Conservation (phyloP, 345 rosid species). For the Syzygium aqueum region DNA sequence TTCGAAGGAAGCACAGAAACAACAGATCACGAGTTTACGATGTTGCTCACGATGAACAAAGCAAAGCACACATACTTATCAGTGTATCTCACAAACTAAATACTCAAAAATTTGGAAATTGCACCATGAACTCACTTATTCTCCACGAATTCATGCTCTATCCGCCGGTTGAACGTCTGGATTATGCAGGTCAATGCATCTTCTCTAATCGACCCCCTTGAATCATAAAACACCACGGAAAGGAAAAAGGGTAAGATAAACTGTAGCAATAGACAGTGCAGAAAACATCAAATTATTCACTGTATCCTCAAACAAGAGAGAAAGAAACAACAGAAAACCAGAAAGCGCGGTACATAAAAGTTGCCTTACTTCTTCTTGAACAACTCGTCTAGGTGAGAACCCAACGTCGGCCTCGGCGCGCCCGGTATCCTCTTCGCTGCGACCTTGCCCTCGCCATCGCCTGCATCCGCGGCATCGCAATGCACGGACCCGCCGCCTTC, state of each 20-base stretch:
- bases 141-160: constrained; percentile 6
- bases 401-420: neutral
- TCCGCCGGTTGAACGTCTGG: neutral
- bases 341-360: neutral
- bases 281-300: neutral
- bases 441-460: neutral
- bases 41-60: neutral
- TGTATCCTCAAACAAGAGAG: neutral
- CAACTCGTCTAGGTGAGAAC: neutral
- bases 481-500: neutral
- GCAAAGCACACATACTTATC: neutral
- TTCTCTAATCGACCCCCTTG: constrained; percentile 4
- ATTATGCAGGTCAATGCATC: constrained; percentile 1
- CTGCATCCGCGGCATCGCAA: neutral
- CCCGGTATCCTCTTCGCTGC: neutral
- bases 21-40: neutral
- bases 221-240: neutral
- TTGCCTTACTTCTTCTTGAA: neutral
- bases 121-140: neutral
- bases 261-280: neutral
- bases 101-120: neutral
- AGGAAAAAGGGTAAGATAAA: neutral
- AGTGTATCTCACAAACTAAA: neutral
- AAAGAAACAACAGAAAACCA: neutral
- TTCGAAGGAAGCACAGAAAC: neutral